These are phyloP conservation scores for Lecanosticta acicola DNA, from an alignment of 2,329 filamentous ascomycete genomes.

Conservation along the genomic window DNA sequence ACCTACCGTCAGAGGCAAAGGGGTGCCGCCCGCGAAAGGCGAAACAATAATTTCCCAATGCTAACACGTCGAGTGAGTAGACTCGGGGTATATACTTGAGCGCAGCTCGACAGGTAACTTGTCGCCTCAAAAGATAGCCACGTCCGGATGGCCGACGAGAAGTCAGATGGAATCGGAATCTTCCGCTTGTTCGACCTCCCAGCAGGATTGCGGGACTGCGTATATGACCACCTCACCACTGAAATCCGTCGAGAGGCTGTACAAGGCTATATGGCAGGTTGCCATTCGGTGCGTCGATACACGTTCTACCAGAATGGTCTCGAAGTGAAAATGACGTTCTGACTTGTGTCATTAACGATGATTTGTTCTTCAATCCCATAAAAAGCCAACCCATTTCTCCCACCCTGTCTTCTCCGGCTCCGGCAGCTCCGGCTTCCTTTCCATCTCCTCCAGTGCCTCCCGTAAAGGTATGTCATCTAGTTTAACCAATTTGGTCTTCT, in stretches of 20 bases:
- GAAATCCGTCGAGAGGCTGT: too few relatives aligned
- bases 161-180: not conserved
- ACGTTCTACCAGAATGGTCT: too few relatives aligned
- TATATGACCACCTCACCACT: not conserved
- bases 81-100: too few relatives aligned
- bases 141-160: too few relatives aligned
- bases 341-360: not conserved
- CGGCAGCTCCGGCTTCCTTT: constrained; percentile 17
- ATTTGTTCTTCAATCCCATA: constrained; percentile 19
- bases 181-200: not conserved
- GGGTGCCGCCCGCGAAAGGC: too few relatives aligned
- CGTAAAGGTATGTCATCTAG: constrained; percentile 21
- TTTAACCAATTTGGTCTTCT: constrained; percentile 22
- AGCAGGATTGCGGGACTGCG: not conserved
- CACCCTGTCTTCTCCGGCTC: constrained; percentile 18
- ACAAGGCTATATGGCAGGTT: too few relatives aligned
- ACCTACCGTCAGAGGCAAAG: too few relatives aligned
- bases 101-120: too few relatives aligned
- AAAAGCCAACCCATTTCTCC: constrained; percentile 16
- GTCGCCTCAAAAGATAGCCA: too few relatives aligned
- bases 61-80: too few relatives aligned
- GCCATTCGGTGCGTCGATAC: too few relatives aligned
- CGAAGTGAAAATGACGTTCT: not conserved
- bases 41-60: too few relatives aligned
- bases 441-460: constrained; percentile 21